Evolutionary conservation across 495 filamentous ascomycete genomes (phyloP).

Genomic region (Aspergillus cristatus): DNA sequence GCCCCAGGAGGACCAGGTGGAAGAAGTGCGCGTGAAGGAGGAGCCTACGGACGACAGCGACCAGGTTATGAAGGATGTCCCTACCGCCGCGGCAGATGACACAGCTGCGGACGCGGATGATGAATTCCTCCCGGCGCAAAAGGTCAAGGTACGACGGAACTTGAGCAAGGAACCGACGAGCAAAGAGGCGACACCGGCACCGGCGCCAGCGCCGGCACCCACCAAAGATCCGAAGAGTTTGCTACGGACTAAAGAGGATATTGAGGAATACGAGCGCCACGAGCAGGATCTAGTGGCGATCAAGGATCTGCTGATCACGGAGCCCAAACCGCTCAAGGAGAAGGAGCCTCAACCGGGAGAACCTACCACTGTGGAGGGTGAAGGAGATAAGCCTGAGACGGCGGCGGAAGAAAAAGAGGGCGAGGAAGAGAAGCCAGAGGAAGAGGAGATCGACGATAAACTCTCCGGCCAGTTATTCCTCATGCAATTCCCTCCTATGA

Average conservation of each 20-base stretch:
- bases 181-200: conserved; percentile 5
- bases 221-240: conserved; percentile 26
- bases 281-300: conserved; percentile 29
- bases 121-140: conserved; percentile 28
- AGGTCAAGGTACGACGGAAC: conserved; percentile 30
- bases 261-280: conserved; percentile 39
- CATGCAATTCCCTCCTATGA: conserved; percentile 48
- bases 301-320: conserved; percentile 25
- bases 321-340: conserved; percentile 9
- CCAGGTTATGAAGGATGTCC: conserved; percentile 27
- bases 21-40: conserved; percentile 14
- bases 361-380: conserved; percentile 6
- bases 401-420: conserved; percentile 9
- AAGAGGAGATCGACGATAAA: conserved; percentile 26
- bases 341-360: conserved; percentile 9
- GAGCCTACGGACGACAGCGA: conserved; percentile 24
- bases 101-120: conserved; percentile 22
- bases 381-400: conserved; percentile 5
- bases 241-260: conserved; percentile 37
- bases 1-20: conserved; percentile 16
- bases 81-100: conserved; percentile 13
- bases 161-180: conserved; percentile 12
- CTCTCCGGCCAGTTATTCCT: conserved; percentile 38
- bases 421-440: conserved; percentile 8
- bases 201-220: conserved; percentile 2